Conservation (phyloP, 768 basidiomycete genomes). For the Podaxis rugospora region DNA sequence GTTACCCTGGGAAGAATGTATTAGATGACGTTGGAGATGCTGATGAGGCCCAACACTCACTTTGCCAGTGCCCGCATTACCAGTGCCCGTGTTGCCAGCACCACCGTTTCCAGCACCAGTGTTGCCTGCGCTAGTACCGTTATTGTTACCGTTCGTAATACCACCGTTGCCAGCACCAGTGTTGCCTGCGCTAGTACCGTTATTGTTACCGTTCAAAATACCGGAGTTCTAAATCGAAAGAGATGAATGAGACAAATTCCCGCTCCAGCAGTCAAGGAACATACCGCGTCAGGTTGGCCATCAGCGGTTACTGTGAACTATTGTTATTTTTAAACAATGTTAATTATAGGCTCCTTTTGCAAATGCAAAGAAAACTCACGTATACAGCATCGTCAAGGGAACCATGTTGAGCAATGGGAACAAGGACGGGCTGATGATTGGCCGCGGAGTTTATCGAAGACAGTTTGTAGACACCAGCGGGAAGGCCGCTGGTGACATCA, state of each 20-base stretch:
- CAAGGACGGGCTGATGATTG: constrained; percentile 59
- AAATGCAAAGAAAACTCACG: constrained; percentile 27
- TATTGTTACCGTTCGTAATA: too few relatives aligned
- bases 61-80: constrained; percentile 4
- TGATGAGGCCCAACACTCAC: not conserved
- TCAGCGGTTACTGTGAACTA: constrained; percentile 15
- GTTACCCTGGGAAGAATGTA: not conserved
- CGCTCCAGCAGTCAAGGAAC: not conserved
- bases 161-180: constrained; percentile 5
- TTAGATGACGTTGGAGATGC: not conserved
- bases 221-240: not conserved
- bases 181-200: not conserved
- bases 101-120: constrained; percentile 10
- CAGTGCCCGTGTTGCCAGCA: not conserved
- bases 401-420: constrained; percentile 58
- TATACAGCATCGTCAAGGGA: constrained; percentile 54
- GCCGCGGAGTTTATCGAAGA: constrained; percentile 53
- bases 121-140: not conserved
- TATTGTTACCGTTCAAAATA: not conserved
- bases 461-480: constrained; percentile 55
- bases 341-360: not conserved
- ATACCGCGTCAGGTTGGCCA: constrained; percentile 9
- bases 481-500: constrained; percentile 48
- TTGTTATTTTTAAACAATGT: not conserved
- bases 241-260: not conserved